Percentiles rank a stretch among this genome's conserved stretches.
Conservation (phyloP, 805 yeast genomes). For the Candida silvicultrix region DNA sequence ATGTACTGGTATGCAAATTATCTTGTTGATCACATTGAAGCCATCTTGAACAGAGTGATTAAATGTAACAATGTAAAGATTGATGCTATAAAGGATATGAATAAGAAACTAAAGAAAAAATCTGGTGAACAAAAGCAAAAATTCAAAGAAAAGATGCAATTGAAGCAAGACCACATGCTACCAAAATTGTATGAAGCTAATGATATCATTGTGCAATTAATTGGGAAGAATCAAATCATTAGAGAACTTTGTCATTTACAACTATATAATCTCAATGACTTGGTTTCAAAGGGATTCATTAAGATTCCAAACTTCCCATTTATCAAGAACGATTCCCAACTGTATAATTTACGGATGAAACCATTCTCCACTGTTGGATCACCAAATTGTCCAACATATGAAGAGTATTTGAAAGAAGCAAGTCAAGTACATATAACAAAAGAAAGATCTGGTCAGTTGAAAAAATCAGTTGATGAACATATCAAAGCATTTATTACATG, state of each 20-base stretch:
- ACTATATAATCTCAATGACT: slow-evolving; percentile 24
- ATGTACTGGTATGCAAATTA: slow-evolving; percentile 65
- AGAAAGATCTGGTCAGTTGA: slow-evolving; percentile 1
- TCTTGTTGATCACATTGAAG: slow-evolving; percentile 41
- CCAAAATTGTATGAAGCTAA: slow-evolving; percentile 28
- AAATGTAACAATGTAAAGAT: slow-evolving; percentile 28
- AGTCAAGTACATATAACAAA: slow-evolving; percentile 12
- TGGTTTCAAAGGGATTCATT: slow-evolving; percentile 20
- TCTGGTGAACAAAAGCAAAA: slow-evolving; percentile 44
- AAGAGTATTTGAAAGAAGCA: slow-evolving; percentile 18
- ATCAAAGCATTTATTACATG: slow-evolving; percentile 10
- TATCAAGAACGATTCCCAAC: slow-evolving; percentile 22
- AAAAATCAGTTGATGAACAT: slow-evolving; percentile 1
- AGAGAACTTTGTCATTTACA: slow-evolving; percentile 28
- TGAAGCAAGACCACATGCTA: slow-evolving; percentile 26
- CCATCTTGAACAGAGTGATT: slow-evolving; percentile 31
- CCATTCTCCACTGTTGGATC: slow-evolving; percentile 76
- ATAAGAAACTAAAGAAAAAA: slow-evolving; percentile 40
- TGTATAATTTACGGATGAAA: slow-evolving; percentile 62
- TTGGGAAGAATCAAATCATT: slow-evolving; percentile 18
- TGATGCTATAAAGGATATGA: slow-evolving; percentile 25
- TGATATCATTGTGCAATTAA: slow-evolving; percentile 20
- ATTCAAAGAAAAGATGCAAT: slow-evolving; percentile 28
- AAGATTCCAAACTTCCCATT: slow-evolving; percentile 21
- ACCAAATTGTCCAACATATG: slow-evolving; percentile 49